phyloP scores from a whole-genome alignment of 1,284 basidiomycete genomes.

The Trichosporon coremiiforme region DNA sequence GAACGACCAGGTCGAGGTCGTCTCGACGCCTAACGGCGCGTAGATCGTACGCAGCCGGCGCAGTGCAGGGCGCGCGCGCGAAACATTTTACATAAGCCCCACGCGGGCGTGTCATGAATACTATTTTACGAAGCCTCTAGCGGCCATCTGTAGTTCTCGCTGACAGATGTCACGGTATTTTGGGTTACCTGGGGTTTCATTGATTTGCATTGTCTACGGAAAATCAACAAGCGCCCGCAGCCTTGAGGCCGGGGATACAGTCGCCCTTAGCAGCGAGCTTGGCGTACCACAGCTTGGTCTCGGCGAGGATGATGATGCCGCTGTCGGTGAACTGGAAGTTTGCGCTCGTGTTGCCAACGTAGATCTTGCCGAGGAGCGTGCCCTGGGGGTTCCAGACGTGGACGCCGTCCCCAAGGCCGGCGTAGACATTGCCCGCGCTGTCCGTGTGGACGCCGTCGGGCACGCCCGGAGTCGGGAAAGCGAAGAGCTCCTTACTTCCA shows the following conservation, averaged over 20 bases:
- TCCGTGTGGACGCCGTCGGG: constrained; percentile 67
- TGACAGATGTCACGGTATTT: constrained; percentile 12
- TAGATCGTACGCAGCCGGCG: too few relatives aligned
- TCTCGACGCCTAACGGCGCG: constrained; percentile 15
- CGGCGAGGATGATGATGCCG: constrained; percentile 68
- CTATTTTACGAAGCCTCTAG: not conserved
- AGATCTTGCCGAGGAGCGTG: constrained; percentile 72
- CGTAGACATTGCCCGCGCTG: constrained; percentile 67
- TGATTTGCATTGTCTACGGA: too few relatives aligned
- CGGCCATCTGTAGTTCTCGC: constrained; percentile 4
- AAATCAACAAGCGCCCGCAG: not conserved
- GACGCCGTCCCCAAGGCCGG: constrained; percentile 72
- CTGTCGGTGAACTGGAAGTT: constrained; percentile 68
- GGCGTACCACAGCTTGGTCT: constrained; percentile 68
- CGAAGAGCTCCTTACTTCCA: constrained; percentile 69
- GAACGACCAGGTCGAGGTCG: constrained; percentile 11
- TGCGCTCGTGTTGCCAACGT: constrained; percentile 63
- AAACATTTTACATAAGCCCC: not conserved
- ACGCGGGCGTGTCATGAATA: constrained; percentile 9
- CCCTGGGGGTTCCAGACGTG: constrained; percentile 70
- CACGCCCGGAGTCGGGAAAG: constrained; percentile 67
- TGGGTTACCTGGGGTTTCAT: not conserved
- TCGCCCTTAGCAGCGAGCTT: constrained; percentile 60
- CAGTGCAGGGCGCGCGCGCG: not conserved
- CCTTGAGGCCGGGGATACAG: constrained; percentile 35